Conservation (phyloP, 2,329 filamentous ascomycete species). For the Westerdykella aurantiaca region DNA sequence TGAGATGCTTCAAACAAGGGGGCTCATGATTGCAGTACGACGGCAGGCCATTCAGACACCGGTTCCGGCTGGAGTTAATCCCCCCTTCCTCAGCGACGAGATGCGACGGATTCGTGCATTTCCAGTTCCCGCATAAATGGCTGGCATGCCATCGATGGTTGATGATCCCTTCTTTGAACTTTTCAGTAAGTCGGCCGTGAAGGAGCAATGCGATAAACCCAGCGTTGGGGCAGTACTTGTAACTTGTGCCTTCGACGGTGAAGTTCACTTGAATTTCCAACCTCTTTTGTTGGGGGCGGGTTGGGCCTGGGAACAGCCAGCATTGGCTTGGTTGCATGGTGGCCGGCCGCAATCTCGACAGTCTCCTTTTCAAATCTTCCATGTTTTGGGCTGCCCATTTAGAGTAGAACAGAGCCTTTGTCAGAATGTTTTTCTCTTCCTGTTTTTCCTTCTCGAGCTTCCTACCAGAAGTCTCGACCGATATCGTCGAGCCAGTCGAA, state of each 20-base stretch:
- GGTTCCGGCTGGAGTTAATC: constrained; percentile 5
- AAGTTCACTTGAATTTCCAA: neutral
- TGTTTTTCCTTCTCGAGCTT: too few relatives aligned
- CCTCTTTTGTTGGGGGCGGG: neutral
- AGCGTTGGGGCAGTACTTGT: constrained; percentile 3
- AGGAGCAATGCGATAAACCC: constrained; percentile 7
- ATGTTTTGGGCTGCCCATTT: neutral
- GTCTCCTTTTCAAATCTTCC: neutral
- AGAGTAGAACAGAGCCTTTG: neutral
- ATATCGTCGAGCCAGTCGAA: neutral
- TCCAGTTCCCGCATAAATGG: constrained; percentile 16
- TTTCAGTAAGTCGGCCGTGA: constrained; percentile 3
- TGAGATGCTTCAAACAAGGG: constrained; percentile 7
- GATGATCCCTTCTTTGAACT: constrained; percentile 9
- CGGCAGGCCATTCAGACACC: constrained; percentile 3
- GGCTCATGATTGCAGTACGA: constrained; percentile 2
- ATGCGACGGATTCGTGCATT: constrained; percentile 10
- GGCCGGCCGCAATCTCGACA: neutral
- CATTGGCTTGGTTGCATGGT: neutral
- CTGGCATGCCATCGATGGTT: constrained; percentile 7
- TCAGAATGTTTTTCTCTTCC: neutral
- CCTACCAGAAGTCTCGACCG: neutral
- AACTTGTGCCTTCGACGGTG: neutral
- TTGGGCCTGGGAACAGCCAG: neutral
- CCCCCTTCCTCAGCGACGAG: constrained; percentile 2